Evolutionary conservation across 2,329 filamentous ascomycete genomes (phyloP), one percentile per base, ranked within the genome.

Genomic region (Fusarium aywerte): DNA sequence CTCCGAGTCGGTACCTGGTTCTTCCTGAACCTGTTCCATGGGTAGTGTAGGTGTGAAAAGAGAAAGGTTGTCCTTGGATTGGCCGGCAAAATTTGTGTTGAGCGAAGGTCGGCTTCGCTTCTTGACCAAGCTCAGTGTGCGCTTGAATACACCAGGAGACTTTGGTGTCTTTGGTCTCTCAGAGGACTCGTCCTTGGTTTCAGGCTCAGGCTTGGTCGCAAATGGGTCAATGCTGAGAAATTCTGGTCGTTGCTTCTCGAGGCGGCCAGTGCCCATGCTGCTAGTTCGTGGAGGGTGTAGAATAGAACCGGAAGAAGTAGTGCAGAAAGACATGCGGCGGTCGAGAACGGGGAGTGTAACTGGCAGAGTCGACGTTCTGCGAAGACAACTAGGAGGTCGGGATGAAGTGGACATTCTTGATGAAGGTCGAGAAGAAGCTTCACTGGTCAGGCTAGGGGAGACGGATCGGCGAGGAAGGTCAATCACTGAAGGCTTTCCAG

Each of bases 401-500:
- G 55, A 66, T 43, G 59, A 68, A 56, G 40, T 43, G 23, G 61
- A 64, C 53, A 64, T 67, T 39, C 64, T 58, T 18, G 64, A 67
- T 32, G 61, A 64, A 31, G 73, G 72, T 65, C 73, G 59, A 65
- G 70, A 76, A 68, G 68, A 71, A 29, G 67, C 52, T 36, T 71
- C 74, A 52, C 75, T 72, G 11, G 78, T 50, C 31, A 51, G 80
- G 61, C 75, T 78, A 11, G 81, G 79, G 6, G 83, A 81, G 10
- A 76, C 68, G n/a, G 83, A 83, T 62, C 82, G 77, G 51, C 80
- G 77, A 31, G 78, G 76, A 16, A 88, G 77, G 65, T 88, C 79
- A 59, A 88, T 80, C 13, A 89, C 81, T 43, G 81, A 84, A 6
- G 87, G 87, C 77, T 87, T 88, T 58, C 86, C 87, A 4, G 84